Evolutionary conservation across 192 early-diverging fungal genomes (phyloP), one percentile per base, ranked within the genome.

Genomic region (Backusella luteola): DNA sequence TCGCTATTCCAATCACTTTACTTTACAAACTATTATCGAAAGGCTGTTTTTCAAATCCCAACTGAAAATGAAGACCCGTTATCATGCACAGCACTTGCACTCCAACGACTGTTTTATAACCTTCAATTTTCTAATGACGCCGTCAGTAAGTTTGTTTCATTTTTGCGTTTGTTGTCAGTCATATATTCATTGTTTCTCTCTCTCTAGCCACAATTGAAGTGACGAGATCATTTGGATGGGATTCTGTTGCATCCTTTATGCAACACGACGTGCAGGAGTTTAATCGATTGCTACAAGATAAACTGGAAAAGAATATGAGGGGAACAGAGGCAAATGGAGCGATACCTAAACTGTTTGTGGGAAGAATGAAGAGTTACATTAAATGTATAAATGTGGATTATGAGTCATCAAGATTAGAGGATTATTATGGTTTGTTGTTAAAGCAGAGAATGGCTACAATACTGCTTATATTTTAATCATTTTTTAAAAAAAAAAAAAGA

Each of bases 221-320:
- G 76, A 99, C 98, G 56, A 90, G 91, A 80, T 97, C 96, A 0
- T 99, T 99, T 90, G 98, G 98, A 36, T 99, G 98, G 98, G 93
- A 97, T 80, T 93, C 96, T 15, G 69, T 91, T 49, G 98, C 98
- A 32, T 91, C 95, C 21, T 99, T 98, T 77, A 93, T 91, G 89
- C 97, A 99, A 87, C 98, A 99, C 78, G 98, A 99, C 84, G 94
- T 98, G 21, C 96, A 98, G 77, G 97, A 98, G 81, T 97, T 99
- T 78, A 97, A 97, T 84, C 90, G 98, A 66, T 93, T 98, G 17
- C 85, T 99, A 69, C 96, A 97, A 81, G 97, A 99, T 81, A 97
- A 94, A 81, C 82, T 99, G 46, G 98, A 98, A 85, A 91, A 83
- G 19, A 97, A 98, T 83, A 99, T 98, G 97, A 96, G 96, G 90